Percentiles rank a stretch among this genome's conserved stretches.
These are phyloP conservation scores for Apophysomyces sp. DNA, from an alignment of 371 early-diverging fungal genomes.

Conservation along the genomic window DNA sequence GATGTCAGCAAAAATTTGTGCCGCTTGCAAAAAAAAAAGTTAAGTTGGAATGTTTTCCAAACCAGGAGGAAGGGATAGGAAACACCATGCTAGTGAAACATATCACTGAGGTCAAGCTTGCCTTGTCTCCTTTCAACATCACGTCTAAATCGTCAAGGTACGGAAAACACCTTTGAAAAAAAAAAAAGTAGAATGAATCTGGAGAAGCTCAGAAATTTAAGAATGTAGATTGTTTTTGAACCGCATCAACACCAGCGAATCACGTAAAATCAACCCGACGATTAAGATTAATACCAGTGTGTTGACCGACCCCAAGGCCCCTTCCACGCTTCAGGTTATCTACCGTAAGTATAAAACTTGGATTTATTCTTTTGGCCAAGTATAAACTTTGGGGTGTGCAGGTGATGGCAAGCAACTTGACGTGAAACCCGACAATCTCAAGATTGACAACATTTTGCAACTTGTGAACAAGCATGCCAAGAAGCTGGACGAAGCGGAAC, in stretches of 20 bases:
- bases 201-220: neutral
- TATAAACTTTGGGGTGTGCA: slow-evolving; percentile 4
- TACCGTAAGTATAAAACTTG: slow-evolving; percentile 47
- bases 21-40: neutral
- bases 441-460: slow-evolving; percentile 53
- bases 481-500: slow-evolving; percentile 61
- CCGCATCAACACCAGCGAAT: slow-evolving; percentile 52
- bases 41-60: neutral
- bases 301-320: slow-evolving; percentile 47
- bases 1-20: slow-evolving; percentile 3
- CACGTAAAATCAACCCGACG: slow-evolving; percentile 52
- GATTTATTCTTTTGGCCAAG: neutral
- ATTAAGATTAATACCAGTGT: slow-evolving; percentile 53
- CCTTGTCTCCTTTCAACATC: slow-evolving; percentile 44
- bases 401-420: slow-evolving; percentile 60
- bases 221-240: slow-evolving; percentile 55
- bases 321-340: slow-evolving; percentile 46
- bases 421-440: slow-evolving; percentile 50
- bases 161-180: no score
- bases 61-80: no score
- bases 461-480: slow-evolving; percentile 58
- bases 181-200: neutral
- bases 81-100: slow-evolving; percentile 44
- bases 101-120: slow-evolving; percentile 47
- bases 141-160: slow-evolving; percentile 51